phyloP scores from a whole-genome alignment of 2,329 filamentous ascomycete species.

The Microdochium trichocladiopsis region DNA sequence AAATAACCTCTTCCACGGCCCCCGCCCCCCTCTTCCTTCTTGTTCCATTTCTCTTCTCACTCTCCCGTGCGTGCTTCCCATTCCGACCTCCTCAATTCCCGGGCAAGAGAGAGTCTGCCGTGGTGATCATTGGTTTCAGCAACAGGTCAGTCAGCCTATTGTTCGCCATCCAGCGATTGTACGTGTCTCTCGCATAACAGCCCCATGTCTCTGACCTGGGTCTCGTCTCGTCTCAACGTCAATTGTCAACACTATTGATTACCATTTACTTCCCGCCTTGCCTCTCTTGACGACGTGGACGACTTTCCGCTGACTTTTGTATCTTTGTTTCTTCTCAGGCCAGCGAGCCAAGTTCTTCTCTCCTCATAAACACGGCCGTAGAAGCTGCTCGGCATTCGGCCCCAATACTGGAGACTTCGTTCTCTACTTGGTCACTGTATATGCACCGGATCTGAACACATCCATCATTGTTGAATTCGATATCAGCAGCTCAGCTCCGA shows the following conservation, averaged over 20 bases:
- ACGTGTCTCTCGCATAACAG: not conserved
- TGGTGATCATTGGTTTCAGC: not conserved
- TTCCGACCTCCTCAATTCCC: conserved; percentile 27
- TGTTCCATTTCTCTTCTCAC: conserved; percentile 23
- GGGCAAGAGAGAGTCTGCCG: conserved; percentile 1
- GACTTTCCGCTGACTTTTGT: not conserved
- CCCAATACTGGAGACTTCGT: too few species aligned
- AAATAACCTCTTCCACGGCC: conserved; percentile 7
- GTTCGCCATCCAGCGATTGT: conserved; percentile 6
- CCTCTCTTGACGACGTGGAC: not conserved
- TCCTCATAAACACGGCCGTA: not conserved
- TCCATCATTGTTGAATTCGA: too few species aligned
- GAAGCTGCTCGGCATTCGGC: not conserved
- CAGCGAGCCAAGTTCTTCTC: not conserved
- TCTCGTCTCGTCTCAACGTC: not conserved
- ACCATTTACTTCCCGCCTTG: not conserved
- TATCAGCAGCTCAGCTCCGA: too few species aligned
- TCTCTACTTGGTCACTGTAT: too few species aligned
- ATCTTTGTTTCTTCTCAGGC: not conserved
- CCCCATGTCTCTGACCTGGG: not conserved
- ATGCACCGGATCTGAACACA: too few species aligned
- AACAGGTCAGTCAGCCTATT: not conserved
- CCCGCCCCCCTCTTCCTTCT: conserved; percentile 14
- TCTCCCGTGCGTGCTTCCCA: conserved; percentile 23
- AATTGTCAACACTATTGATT: not conserved